phyloP scores from a whole-genome alignment of 2,329 filamentous ascomycete genomes.

The Nemania bipapillata region DNA sequence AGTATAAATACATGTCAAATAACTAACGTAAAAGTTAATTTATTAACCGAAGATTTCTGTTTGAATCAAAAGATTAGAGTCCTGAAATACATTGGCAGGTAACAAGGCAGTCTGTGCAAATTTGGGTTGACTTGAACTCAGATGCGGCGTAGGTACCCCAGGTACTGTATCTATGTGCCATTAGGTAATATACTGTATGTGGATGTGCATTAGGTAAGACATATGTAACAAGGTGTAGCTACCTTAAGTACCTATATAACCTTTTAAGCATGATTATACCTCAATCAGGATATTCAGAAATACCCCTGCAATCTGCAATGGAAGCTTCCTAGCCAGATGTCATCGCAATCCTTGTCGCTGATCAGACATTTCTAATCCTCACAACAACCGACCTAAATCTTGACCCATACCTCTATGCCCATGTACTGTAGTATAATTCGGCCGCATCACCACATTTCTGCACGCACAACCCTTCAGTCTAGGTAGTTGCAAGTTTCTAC shows the following conservation, averaged over 20 bases:
- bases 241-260: neutral
- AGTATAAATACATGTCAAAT: constrained; percentile 20
- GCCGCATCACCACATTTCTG: neutral
- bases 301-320: neutral
- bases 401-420: neutral
- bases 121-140: too few relatives aligned
- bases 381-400: neutral
- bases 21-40: neutral
- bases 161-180: too few relatives aligned
- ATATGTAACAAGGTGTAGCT: too few relatives aligned
- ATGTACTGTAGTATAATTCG: neutral
- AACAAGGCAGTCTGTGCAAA: too few relatives aligned
- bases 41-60: too few relatives aligned
- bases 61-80: too few relatives aligned
- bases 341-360: constrained; percentile 15
- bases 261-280: neutral
- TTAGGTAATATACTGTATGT: too few relatives aligned
- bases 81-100: too few relatives aligned
- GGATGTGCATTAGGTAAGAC: too few relatives aligned
- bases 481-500: neutral
- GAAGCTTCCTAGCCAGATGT: neutral
- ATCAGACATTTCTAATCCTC: constrained; percentile 19
- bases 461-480: neutral
- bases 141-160: too few relatives aligned
- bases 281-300: constrained; percentile 8